Evolutionary conservation across 192 early-diverging fungal species (phyloP).

Genomic region (Geranomyces michiganensis): DNA sequence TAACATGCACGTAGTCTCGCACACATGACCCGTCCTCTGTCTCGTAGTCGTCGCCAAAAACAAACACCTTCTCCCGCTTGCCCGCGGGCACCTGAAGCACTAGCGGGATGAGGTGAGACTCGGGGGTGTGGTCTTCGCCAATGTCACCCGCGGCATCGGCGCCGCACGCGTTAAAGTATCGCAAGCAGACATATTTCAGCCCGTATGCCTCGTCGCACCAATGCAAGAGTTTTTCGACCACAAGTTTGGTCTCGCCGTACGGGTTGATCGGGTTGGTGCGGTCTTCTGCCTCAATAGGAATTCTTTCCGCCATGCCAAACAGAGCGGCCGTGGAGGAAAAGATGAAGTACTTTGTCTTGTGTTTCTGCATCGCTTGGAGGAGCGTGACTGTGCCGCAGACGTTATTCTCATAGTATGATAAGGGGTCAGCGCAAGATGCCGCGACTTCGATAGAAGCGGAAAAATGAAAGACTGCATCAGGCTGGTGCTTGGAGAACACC

Average conservation of each 20-base stretch:
- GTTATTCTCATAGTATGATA: slow-evolving; percentile 94
- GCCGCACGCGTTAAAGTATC: slow-evolving; percentile 97
- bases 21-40: slow-evolving; percentile 92
- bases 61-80: slow-evolving; percentile 75
- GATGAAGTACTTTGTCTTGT: slow-evolving; percentile 84
- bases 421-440: slow-evolving; percentile 75
- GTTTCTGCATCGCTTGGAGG: slow-evolving; percentile 80
- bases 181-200: slow-evolving; percentile 53
- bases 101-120: slow-evolving; percentile 91
- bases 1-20: slow-evolving; percentile 95
- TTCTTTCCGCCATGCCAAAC: slow-evolving; percentile 76
- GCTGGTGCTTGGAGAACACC: slow-evolving; percentile 73
- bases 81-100: slow-evolving; percentile 82
- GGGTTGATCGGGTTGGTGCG: slow-evolving; percentile 80
- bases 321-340: slow-evolving; percentile 95
- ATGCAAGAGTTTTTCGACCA: slow-evolving; percentile 85
- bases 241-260: slow-evolving; percentile 97
- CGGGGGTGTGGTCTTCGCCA: slow-evolving; percentile 88
- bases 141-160: slow-evolving; percentile 88
- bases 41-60: slow-evolving; percentile 93
- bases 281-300: slow-evolving; percentile 74
- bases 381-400: slow-evolving; percentile 85
- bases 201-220: slow-evolving; percentile 59
- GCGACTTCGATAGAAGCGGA: slow-evolving; percentile 88
- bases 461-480: slow-evolving; percentile 72